Conservation (phyloP, 1,284 basidiomycete genomes). For the Ceratobasidium theobromae region DNA sequence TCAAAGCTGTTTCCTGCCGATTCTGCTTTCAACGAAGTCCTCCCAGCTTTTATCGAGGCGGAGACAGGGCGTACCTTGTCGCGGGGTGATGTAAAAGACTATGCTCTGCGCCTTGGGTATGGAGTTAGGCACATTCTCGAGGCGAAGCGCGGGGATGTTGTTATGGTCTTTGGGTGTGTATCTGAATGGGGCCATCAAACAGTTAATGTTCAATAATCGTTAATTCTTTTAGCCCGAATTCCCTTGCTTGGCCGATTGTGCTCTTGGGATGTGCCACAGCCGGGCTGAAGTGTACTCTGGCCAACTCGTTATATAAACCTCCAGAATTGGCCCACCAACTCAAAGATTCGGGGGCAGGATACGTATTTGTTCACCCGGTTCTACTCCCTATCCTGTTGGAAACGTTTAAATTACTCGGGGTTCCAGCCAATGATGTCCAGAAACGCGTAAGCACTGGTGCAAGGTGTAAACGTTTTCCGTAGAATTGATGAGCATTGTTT, state of each 20-base stretch:
- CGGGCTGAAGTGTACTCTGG: constrained; percentile 53
- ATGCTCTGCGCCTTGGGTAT: constrained; percentile 58
- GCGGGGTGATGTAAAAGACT: constrained; percentile 55
- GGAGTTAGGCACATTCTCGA: constrained; percentile 49
- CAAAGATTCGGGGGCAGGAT: constrained; percentile 54
- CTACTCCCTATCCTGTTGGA: constrained; percentile 51
- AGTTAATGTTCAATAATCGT: neutral
- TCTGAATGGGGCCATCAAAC: neutral
- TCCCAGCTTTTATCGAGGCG: constrained; percentile 68
- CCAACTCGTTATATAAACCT: constrained; percentile 51
- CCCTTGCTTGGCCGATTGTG: constrained; percentile 61
- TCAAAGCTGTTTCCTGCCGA: constrained; percentile 50
- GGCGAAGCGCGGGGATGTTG: constrained; percentile 38
- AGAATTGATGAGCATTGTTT: neutral
- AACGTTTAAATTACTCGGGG: constrained; percentile 49
- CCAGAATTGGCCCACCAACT: constrained; percentile 55
- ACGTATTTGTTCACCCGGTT: constrained; percentile 57
- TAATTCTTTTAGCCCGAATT: constrained; percentile 49
- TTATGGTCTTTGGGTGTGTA: constrained; percentile 53
- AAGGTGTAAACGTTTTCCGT: too few species aligned
- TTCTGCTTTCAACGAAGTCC: constrained; percentile 44
- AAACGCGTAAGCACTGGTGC: constrained; percentile 46
- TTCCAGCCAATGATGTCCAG: constrained; percentile 47
- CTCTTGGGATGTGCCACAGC: constrained; percentile 58
- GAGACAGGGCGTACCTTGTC: constrained; percentile 57